These are phyloP conservation scores for Gossypium thurberi DNA, from an alignment of 345 rosid species.

Conservation along the genomic window DNA sequence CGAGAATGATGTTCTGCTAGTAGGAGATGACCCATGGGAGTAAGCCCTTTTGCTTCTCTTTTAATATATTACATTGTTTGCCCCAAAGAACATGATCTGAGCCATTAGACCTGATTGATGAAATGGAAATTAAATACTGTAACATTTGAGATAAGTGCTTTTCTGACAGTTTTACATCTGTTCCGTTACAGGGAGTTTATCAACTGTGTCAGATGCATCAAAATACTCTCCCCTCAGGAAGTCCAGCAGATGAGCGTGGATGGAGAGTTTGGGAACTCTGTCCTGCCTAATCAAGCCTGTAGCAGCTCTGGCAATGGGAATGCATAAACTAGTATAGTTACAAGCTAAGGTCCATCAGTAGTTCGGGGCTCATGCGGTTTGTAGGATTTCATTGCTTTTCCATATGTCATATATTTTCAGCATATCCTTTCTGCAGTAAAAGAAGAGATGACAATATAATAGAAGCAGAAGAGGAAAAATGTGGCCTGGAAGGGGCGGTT, in stretches of 20 bases:
- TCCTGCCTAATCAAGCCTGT: slow-evolving; percentile 56
- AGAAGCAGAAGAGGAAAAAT: not conserved
- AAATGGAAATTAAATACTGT: not conserved
- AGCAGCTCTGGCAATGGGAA: slow-evolving; percentile 64
- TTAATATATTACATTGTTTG: not conserved
- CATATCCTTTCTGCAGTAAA: not conserved
- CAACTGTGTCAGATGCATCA: slow-evolving; percentile 56
- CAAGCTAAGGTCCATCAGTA: slow-evolving; percentile 17
- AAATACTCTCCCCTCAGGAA: slow-evolving; percentile 70
- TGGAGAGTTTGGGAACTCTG: slow-evolving; percentile 50
- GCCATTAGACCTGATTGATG: not conserved
- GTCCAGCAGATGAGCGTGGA: slow-evolving; percentile 77
- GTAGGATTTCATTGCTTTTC: slow-evolving; percentile 20
- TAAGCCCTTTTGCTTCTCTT: slow-evolving; percentile 26
- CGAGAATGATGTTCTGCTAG: slow-evolving; percentile 63
- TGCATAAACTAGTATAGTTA: slow-evolving; percentile 19
- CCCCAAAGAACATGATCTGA: not conserved
- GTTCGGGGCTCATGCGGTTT: not conserved
- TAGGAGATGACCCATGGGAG: slow-evolving; percentile 91
- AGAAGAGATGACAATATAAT: not conserved
- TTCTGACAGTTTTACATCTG: not conserved
- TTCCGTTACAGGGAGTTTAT: slow-evolving; percentile 54
- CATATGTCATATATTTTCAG: not conserved
- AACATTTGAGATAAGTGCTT: not conserved
- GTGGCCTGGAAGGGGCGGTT: not conserved